A percentile compares a stretch with the other conserved stretches of the same genome.
These are phyloP conservation scores for Penicillium paradoxum DNA, from an alignment of 495 filamentous ascomycete species.

Conservation along the genomic window DNA sequence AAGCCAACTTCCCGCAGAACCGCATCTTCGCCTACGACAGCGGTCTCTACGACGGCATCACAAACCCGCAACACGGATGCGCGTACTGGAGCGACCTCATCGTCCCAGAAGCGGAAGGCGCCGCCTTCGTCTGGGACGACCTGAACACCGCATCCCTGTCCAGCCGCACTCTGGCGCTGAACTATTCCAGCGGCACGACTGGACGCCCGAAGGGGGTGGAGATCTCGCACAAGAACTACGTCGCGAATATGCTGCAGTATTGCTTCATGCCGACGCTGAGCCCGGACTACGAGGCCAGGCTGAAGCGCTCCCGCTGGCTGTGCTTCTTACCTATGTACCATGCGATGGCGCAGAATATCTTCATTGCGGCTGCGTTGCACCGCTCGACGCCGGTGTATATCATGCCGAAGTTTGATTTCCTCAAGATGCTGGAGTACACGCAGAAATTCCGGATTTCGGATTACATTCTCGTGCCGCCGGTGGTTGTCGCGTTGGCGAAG, in stretches of 20 bases:
- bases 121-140: constrained; percentile 39
- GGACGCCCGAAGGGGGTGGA: constrained; percentile 81
- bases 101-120: constrained; percentile 38
- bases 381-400: constrained; percentile 56
- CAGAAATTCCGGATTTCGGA: constrained; percentile 64
- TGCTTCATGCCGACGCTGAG: constrained; percentile 41
- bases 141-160: constrained; percentile 35
- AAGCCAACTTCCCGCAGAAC: constrained; percentile 33
- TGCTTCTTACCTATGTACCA: constrained; percentile 76
- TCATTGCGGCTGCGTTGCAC: constrained; percentile 39
- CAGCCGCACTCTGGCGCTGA: constrained; percentile 51
- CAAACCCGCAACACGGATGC: constrained; percentile 32
- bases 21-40: constrained; percentile 50
- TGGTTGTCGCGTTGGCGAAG: constrained; percentile 70
- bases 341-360: constrained; percentile 50
- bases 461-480: constrained; percentile 60
- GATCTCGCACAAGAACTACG: constrained; percentile 68
- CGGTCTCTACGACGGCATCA: constrained; percentile 36
- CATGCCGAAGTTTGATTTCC: constrained; percentile 69
- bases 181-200: constrained; percentile 75
- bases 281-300: constrained; percentile 40
- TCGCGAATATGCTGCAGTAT: constrained; percentile 62
- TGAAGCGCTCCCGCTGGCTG: constrained; percentile 30
- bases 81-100: constrained; percentile 49
- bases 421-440: constrained; percentile 61